phyloP scores from a whole-genome alignment of 2,329 filamentous ascomycete species.

The Botrytis fragariae region DNA sequence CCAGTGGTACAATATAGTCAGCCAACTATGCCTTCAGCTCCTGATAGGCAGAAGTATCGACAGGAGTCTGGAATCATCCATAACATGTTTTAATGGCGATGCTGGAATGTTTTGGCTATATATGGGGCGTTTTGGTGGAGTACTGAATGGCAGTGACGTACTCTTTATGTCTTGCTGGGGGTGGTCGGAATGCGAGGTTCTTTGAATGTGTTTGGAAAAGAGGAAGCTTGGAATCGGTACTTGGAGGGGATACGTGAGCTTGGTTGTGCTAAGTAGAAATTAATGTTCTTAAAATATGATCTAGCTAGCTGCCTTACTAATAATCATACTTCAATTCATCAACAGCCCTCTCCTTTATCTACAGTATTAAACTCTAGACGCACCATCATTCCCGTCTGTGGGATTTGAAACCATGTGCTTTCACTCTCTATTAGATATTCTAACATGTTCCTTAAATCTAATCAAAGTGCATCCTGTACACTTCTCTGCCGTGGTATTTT shows the following conservation, averaged over 20 bases:
- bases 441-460: background rate
- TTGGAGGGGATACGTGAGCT: too few species aligned
- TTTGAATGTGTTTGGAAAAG: background rate
- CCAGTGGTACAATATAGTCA: too few species aligned
- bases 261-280: background rate
- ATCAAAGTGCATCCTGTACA: background rate
- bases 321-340: background rate
- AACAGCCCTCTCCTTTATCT: background rate
- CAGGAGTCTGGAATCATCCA: too few species aligned
- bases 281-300: background rate
- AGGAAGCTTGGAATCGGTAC: background rate
- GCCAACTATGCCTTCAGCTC: too few species aligned
- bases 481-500: background rate
- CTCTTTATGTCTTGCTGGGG: too few species aligned
- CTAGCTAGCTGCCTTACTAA: background rate
- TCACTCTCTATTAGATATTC: background rate
- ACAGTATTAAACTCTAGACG: background rate
- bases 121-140: too few species aligned
- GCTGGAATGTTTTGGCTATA: too few species aligned
- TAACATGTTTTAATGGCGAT: too few species aligned
- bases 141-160: too few species aligned
- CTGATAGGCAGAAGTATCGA: too few species aligned
- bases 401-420: background rate
- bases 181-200: too few species aligned
- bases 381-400: accelerated